Evolutionary conservation across 2,329 filamentous ascomycete species (phyloP), one percentile per base, ranked within the genome.

Genomic region (Mollisiaceae sp.): DNA sequence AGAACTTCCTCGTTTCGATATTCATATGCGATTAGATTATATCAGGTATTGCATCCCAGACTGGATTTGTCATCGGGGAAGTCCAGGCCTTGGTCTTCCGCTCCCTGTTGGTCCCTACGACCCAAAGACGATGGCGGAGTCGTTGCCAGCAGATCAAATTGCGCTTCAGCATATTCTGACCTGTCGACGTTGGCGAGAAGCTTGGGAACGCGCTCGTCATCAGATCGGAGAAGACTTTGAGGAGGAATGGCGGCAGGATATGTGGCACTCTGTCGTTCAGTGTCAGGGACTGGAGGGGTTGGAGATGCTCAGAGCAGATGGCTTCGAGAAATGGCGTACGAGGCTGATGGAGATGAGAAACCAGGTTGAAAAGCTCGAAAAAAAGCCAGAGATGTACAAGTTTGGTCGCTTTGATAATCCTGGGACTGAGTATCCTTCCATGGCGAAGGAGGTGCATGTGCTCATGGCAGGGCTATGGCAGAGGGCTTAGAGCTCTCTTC

Each of bases 201-300:
- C 41, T n/a, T 59, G 56, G 50, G n/a, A 54, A 9, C 61, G 36
- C 2, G 24, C 36, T 8, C 11, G 57, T 11, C 14, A 32, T 9
- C 38, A 61, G 35, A 36, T 47, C 15, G 41, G 50, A 12, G 41
- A 38, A n/a, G 54, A 58, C n/a, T 59, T 59, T 35, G 54, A 64
- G n/a, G 59, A 35, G n/a, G 57, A 60, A 18, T 67, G 62, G 65
- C 38, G 45, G 6, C 65, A 65, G 36, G 39, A 59, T 27, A 56
- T 67, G 24, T 67, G 65, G 65, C 39, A 55, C 20, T 60, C 43
- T 35, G 55, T 47, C 9, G 59, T 58, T 6, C 59, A 63, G 45
- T 60, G 43, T 45, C 65, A 60, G 14, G 65, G 65, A 24, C 39
- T 65, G 3, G 35, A 39, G 11, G 59, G 65, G 8, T 18, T 67